Evolutionary conservation across 2,329 filamentous ascomycete species (phyloP), one percentile per base, ranked within the genome.

Genomic region (Penicillium sp.): DNA sequence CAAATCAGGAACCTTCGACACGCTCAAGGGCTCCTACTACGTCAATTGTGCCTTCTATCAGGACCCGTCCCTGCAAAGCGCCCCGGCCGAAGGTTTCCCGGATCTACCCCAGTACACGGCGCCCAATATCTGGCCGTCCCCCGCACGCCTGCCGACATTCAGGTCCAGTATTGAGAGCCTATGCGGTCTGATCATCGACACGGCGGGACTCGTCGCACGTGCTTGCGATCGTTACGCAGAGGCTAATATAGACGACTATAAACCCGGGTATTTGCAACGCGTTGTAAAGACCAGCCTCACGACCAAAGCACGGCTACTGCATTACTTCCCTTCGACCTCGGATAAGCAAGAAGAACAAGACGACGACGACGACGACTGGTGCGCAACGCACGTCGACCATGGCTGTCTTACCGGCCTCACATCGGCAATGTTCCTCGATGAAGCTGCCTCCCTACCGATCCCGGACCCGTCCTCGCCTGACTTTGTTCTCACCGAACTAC

Each of bases 371-470:
- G 92, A 96, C 70, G 89, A 95, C 74, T 99, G 94, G 94, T 99
- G 92, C 71, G 89, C 91, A 8, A 79, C 75, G 2, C 76, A 79
- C 54, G 52, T 94, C 50, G 92, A 97, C 71, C 91, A 96, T 64
- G 91, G 94, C 39, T 97, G 92, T 68, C 80, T 99, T 28, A 99
- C 94, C 0, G 92, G 92, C 13, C 79, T 99, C 30, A 99, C 94
- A 0, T 92, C 88, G 2, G 92, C 92, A 61, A 96, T 97, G 91
- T 97, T 95, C 71, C 81, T 97, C 56, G 90, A 97, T 66, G 92
- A 97, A 74, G 73, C 74, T 0, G 68, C 67, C 9, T 63, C 76
- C 25, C 57, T 58, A 14, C 63, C 66, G 31, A 57, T 53, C 62
- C 76, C 56, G 56, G 63, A 52, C 63, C 74, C 35, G 60, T 73